Conservation (phyloP, 257 asterid genomes). For the Osmanthus fragrans region DNA sequence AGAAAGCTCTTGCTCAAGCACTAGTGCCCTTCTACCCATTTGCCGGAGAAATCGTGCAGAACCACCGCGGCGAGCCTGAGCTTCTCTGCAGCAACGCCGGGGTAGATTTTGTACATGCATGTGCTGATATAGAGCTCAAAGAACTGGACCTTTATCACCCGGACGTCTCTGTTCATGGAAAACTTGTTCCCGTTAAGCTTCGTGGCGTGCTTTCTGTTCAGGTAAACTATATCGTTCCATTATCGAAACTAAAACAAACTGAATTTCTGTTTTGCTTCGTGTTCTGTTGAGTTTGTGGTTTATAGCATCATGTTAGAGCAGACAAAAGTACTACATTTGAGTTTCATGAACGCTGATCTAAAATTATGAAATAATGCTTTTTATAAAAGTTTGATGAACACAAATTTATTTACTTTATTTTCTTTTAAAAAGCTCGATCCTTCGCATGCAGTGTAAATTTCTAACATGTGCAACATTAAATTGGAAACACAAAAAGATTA, state of each 20-base stretch:
- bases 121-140: slow-evolving; percentile 40
- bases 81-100: slow-evolving; percentile 62
- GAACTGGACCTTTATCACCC: slow-evolving; percentile 42
- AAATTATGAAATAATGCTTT: background rate
- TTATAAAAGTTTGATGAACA: no score
- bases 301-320: background rate
- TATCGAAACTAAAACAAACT: no score
- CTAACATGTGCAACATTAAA: no score
- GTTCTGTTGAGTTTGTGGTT: background rate
- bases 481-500: no score
- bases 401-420: no score
- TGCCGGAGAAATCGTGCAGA: slow-evolving; percentile 57
- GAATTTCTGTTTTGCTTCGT: no score
- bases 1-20: slow-evolving; percentile 44
- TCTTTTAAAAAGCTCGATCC: no score
- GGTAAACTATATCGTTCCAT: slow-evolving; percentile 25
- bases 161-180: slow-evolving; percentile 37
- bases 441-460: no score
- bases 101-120: slow-evolving; percentile 50
- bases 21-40: slow-evolving; percentile 48
- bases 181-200: slow-evolving; percentile 47
- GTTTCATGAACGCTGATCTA: background rate
- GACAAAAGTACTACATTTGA: background rate
- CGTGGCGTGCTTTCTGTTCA: slow-evolving; percentile 55
- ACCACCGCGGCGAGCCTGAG: slow-evolving; percentile 56